Evolutionary conservation across 805 yeast genomes (phyloP).

Genomic region (Pichia phayaonensis): DNA sequence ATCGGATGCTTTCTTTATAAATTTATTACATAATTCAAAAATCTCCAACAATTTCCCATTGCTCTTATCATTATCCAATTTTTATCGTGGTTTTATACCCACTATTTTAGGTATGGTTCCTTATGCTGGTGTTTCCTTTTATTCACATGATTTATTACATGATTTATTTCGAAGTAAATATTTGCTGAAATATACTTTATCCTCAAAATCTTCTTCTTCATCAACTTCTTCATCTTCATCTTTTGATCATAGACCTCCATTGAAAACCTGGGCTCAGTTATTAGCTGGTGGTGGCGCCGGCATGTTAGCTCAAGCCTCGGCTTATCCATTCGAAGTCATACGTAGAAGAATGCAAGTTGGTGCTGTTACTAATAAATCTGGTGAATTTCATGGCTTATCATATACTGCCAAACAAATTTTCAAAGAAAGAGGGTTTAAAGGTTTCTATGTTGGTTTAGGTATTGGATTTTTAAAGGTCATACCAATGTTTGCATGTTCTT

Average conservation of each 20-base stretch:
- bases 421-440: slow-evolving; percentile 70
- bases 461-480: slow-evolving; percentile 93
- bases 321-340: slow-evolving; percentile 93
- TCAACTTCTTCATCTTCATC: slow-evolving; percentile 27
- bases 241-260: slow-evolving; percentile 49
- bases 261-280: slow-evolving; percentile 86
- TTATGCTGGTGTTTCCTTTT: slow-evolving; percentile 95
- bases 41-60: slow-evolving; percentile 17
- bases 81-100: slow-evolving; percentile 90
- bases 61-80: slow-evolving; percentile 46
- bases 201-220: slow-evolving; percentile 10
- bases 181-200: slow-evolving; percentile 47
- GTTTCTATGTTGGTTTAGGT: slow-evolving; percentile 89
- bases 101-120: slow-evolving; percentile 95
- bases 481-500: slow-evolving; percentile 97
- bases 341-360: slow-evolving; percentile 96
- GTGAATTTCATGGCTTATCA: slow-evolving; percentile 45
- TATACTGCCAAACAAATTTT: slow-evolving; percentile 54
- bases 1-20: slow-evolving; percentile 25
- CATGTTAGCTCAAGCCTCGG: slow-evolving; percentile 89
- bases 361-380: slow-evolving; percentile 55
- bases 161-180: slow-evolving; percentile 66
- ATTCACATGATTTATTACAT: slow-evolving; percentile 86
- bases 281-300: slow-evolving; percentile 96
- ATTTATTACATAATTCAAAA: slow-evolving; percentile 22